phyloP scores from a whole-genome alignment of 225 moss, liverwort and hornwort genomes.

The Asterella californica region DNA sequence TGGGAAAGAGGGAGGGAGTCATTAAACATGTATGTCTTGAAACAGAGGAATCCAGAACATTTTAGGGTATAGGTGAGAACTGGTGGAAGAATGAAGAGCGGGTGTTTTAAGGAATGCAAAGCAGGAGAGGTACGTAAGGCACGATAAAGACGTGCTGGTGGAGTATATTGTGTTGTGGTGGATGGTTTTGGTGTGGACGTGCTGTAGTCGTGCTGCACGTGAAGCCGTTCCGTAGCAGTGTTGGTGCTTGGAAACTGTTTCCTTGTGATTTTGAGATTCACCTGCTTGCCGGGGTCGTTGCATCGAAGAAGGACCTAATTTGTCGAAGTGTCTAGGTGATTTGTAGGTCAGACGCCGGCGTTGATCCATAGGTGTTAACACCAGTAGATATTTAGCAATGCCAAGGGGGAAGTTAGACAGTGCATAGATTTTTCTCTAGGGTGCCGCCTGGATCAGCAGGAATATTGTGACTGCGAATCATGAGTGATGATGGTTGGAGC shows the following conservation, averaged over 20 bases:
- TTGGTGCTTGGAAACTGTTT: not conserved
- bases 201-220: not conserved
- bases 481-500: conserved; percentile 81
- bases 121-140: not conserved
- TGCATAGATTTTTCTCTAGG: conserved; percentile 28
- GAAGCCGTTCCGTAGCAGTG: not conserved
- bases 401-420: conserved; percentile 6
- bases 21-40: not conserved
- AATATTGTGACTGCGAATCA: conserved; percentile 32
- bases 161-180: not conserved
- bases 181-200: conserved; percentile 3
- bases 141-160: not conserved
- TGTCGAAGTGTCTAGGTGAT: conserved; percentile 2
- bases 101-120: not conserved
- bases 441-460: conserved; percentile 21
- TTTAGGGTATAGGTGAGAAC: conserved; percentile 22
- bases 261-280: not conserved
- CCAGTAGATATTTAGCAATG: conserved; percentile 3
- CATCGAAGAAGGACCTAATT: conserved; percentile 4
- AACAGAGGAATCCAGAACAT: not conserved
- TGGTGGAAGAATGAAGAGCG: not conserved
- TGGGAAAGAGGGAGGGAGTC: not conserved
- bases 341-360: not conserved
- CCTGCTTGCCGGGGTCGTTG: not conserved
- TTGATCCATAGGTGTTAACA: not conserved